Conservation (phyloP, 352 stramenopile genomes). For the Phytopythium ostracodes region DNA sequence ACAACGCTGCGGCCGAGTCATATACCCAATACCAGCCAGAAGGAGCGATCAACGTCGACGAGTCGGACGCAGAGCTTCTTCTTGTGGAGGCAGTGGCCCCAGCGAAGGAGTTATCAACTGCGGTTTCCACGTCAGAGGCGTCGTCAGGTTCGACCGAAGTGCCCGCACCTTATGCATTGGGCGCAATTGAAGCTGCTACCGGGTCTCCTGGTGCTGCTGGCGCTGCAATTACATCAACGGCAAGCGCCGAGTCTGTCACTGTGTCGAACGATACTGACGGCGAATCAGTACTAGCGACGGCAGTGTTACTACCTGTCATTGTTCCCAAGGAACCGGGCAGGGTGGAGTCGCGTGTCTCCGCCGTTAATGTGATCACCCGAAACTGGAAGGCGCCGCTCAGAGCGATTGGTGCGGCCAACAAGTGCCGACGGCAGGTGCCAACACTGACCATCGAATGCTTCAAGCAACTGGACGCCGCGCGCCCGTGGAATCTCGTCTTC, state of each 20-base stretch:
- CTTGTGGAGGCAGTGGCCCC: too few relatives aligned
- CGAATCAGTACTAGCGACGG: background rate
- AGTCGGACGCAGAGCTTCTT: background rate
- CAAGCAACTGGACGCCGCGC: background rate
- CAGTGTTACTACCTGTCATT: background rate
- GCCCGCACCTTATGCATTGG: too few relatives aligned
- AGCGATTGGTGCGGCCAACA: background rate
- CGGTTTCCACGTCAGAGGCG: background rate
- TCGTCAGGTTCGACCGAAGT: too few relatives aligned
- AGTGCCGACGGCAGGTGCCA: background rate
- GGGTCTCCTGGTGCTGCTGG: background rate
- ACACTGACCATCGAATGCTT: background rate
- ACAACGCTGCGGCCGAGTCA: background rate
- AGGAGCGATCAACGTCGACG: background rate
- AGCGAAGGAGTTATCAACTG: background rate
- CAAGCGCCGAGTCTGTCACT: background rate
- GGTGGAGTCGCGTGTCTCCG: background rate
- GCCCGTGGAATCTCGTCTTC: slow-evolving; percentile 2
- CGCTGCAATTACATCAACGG: background rate
- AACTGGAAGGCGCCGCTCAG: background rate
- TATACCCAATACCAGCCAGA: background rate
- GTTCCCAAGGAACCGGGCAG: background rate
- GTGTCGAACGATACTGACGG: background rate
- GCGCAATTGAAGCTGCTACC: background rate
- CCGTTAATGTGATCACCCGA: background rate